A percentile compares a stretch with the other conserved stretches of the same genome.
Conservation (phyloP, 495 filamentous ascomycete genomes). For the Penicillium dipodomyicola region DNA sequence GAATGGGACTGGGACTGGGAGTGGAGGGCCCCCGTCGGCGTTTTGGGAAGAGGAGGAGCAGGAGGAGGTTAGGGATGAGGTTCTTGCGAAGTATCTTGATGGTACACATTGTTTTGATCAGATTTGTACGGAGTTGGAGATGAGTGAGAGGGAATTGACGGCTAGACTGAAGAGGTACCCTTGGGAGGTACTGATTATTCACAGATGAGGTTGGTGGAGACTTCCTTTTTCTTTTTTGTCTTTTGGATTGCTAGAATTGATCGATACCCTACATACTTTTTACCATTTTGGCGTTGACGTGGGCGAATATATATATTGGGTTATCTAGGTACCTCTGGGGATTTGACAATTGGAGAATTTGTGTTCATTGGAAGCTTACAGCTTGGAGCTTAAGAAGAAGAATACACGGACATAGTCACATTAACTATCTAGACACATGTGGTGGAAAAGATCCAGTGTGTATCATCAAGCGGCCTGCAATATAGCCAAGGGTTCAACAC, state of each 20-base stretch:
- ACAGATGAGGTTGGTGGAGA: conserved; percentile 45
- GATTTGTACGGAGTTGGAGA: conserved; percentile 75
- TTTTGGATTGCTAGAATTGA: conserved; percentile 7
- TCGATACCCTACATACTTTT: conserved; percentile 15
- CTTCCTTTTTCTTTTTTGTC: not conserved
- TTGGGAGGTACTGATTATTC: conserved; percentile 54
- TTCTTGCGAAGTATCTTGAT: conserved; percentile 68
- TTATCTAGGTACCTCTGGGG: not conserved
- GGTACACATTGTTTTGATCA: conserved; percentile 85
- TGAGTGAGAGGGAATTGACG: conserved; percentile 56
- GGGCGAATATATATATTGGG: not conserved
- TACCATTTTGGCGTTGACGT: not conserved
- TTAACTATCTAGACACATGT: not conserved
- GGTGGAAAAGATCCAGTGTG: conserved; percentile 1
- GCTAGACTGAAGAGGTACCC: conserved; percentile 48
- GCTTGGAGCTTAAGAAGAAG: not conserved
- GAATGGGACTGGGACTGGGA: conserved; percentile 13
- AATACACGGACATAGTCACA: conserved; percentile 2
- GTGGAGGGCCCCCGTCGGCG: conserved; percentile 16
- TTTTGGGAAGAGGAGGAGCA: conserved; percentile 39
- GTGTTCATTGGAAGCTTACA: not conserved
- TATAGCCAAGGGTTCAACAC: not conserved
- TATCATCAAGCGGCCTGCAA: not conserved
- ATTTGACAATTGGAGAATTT: not conserved
- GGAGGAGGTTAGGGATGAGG: conserved; percentile 36